These are phyloP conservation scores for Pythium pectinolyticum DNA, from an alignment of 352 stramenopile species.

Conservation along the genomic window DNA sequence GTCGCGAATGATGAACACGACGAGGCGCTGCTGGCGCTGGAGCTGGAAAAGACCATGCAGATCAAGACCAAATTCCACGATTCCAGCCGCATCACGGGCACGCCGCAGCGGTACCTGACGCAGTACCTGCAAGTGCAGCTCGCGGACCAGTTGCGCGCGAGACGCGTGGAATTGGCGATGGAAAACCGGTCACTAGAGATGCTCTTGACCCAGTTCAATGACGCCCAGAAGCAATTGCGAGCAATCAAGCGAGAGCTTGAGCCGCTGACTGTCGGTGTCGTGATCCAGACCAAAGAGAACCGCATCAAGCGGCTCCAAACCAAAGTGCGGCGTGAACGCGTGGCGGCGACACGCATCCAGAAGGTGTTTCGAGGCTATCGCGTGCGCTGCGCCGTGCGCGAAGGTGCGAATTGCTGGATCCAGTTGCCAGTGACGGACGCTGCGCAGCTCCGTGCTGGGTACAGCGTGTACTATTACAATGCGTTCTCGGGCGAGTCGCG, in stretches of 20 bases:
- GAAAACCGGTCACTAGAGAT: slow-evolving; percentile 53
- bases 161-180: slow-evolving; percentile 65
- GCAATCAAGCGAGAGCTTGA: slow-evolving; percentile 75
- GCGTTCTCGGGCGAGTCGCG: slow-evolving; percentile 68
- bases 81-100: slow-evolving; percentile 83
- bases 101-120: slow-evolving; percentile 90
- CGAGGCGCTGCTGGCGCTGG: slow-evolving; percentile 53
- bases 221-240: slow-evolving; percentile 71
- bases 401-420: slow-evolving; percentile 83
- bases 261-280: slow-evolving; percentile 81
- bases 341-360: slow-evolving; percentile 77
- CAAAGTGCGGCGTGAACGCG: slow-evolving; percentile 64
- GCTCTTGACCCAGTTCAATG: slow-evolving; percentile 53
- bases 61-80: slow-evolving; percentile 88
- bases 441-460: slow-evolving; percentile 10
- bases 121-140: slow-evolving; percentile 92
- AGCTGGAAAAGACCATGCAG: slow-evolving; percentile 81
- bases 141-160: slow-evolving; percentile 76
- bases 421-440: slow-evolving; percentile 36
- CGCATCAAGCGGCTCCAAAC: slow-evolving; percentile 65
- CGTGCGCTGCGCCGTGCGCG: slow-evolving; percentile 57
- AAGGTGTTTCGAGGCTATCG: slow-evolving; percentile 76
- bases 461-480: slow-evolving; percentile 77
- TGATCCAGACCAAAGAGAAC: slow-evolving; percentile 73
- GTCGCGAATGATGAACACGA: slow-evolving; percentile 48